These are phyloP conservation scores for Jatropha podagrica DNA, from an alignment of 441 rosid genomes.

Conservation along the genomic window DNA sequence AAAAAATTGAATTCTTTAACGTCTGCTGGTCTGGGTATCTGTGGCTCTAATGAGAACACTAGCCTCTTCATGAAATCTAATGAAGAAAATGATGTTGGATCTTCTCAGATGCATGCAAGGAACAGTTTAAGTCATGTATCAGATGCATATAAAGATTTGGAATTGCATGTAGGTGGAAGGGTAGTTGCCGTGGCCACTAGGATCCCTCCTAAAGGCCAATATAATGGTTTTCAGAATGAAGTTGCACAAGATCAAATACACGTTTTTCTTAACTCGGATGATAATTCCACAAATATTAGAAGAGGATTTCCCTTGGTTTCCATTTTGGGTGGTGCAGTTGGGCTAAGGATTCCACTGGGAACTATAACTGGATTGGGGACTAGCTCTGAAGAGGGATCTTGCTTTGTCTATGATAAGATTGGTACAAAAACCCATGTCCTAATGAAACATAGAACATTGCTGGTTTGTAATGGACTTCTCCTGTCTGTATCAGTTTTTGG, in stretches of 20 bases:
- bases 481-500: slow-evolving; percentile 10
- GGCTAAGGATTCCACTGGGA: slow-evolving; percentile 60
- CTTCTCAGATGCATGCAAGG: slow-evolving; percentile 32
- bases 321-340: slow-evolving; percentile 26
- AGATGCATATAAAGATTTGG: slow-evolving; percentile 86
- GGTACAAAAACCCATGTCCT: slow-evolving; percentile 85
- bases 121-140: slow-evolving; percentile 34
- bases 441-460: slow-evolving; percentile 87
- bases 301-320: slow-evolving; percentile 28
- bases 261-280: slow-evolving; percentile 62
- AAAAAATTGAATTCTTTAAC: slow-evolving; percentile 44
- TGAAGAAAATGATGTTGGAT: slow-evolving; percentile 31
- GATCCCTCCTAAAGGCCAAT: slow-evolving; percentile 54
- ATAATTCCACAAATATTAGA: slow-evolving; percentile 26
- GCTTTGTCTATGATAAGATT: slow-evolving; percentile 64
- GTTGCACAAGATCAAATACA: slow-evolving; percentile 64
- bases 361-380: slow-evolving; percentile 71
- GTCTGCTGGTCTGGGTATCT: slow-evolving; percentile 31
- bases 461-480: slow-evolving; percentile 60
- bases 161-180: slow-evolving; percentile 74
- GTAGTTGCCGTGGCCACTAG: slow-evolving; percentile 78
- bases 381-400: slow-evolving; percentile 77
- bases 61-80: slow-evolving; percentile 18
- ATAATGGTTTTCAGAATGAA: slow-evolving; percentile 34
- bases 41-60: slow-evolving; percentile 35